These are phyloP conservation scores for Aspergillus quadricinctus DNA, from an alignment of 2,329 filamentous ascomycete genomes.

Conservation along the genomic window DNA sequence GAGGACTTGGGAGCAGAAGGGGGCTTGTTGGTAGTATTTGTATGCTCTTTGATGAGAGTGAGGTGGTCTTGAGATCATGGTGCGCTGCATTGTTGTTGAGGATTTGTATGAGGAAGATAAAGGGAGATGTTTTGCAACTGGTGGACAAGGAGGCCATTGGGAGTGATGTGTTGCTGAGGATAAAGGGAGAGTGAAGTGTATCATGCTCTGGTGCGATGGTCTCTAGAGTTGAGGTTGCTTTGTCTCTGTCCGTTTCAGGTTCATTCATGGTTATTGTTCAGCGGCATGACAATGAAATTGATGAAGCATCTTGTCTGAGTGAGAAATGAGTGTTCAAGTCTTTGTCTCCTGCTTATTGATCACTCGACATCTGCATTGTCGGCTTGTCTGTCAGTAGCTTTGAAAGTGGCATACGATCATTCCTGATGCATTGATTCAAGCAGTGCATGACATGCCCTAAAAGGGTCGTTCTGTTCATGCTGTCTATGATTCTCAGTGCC, in stretches of 20 bases:
- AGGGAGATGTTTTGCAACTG: background rate
- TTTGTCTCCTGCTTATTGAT: background rate
- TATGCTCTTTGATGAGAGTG: background rate
- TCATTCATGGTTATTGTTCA: background rate
- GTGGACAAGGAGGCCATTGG: background rate
- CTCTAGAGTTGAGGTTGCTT: background rate
- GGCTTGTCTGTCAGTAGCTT: background rate
- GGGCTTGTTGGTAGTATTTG: background rate
- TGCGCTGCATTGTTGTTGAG: background rate
- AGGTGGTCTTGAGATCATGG: background rate
- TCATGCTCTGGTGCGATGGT: background rate
- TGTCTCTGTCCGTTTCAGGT: background rate
- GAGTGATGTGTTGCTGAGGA: background rate
- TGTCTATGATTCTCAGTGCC: background rate
- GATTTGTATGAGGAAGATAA: background rate
- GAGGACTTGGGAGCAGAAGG: background rate
- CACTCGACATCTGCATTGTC: background rate
- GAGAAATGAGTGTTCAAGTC: background rate
- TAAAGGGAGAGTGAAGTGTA: background rate
- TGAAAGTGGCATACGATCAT: background rate
- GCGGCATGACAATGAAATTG: background rate
- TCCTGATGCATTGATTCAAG: too few relatives aligned
- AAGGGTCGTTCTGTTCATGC: background rate
- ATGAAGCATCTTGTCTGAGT: background rate
- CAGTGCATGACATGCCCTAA: background rate